A percentile compares a stretch with the other conserved stretches of the same genome.
Conservation (phyloP, 2,329 filamentous ascomycete genomes). For the Chaetomium olivaceum region DNA sequence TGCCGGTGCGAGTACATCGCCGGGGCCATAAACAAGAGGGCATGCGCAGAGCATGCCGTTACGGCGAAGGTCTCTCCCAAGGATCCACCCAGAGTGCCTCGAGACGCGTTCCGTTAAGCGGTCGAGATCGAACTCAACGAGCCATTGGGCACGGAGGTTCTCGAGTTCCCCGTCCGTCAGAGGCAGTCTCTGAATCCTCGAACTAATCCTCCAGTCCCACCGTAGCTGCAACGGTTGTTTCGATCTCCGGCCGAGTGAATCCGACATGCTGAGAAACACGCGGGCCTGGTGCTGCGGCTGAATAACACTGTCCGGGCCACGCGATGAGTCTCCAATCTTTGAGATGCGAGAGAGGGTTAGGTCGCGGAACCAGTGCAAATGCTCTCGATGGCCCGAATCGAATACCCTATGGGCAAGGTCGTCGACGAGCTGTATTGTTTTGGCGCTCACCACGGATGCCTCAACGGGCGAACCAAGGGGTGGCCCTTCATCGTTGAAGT, state of each 20-base stretch:
- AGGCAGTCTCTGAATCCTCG: background rate
- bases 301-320: background rate
- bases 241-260: background rate
- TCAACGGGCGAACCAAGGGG: background rate
- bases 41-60: background rate
- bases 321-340: background rate
- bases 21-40: conserved; percentile 10
- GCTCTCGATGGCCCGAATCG: background rate
- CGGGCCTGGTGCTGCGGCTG: background rate
- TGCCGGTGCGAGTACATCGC: background rate
- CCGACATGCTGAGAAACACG: background rate
- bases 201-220: background rate
- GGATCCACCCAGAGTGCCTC: conserved; percentile 10
- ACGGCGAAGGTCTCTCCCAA: no score
- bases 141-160: conserved; percentile 5
- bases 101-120: background rate
- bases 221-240: background rate
- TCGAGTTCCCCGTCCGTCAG: background rate
- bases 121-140: conserved; percentile 5
- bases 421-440: background rate
- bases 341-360: background rate
- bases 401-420: background rate
- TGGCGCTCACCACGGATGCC: background rate
- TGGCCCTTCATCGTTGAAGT: background rate
- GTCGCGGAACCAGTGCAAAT: background rate